Evolutionary conservation across 805 yeast species (phyloP), one percentile per base, ranked within the genome.

Genomic region (Schwanniomyces sp.): DNA sequence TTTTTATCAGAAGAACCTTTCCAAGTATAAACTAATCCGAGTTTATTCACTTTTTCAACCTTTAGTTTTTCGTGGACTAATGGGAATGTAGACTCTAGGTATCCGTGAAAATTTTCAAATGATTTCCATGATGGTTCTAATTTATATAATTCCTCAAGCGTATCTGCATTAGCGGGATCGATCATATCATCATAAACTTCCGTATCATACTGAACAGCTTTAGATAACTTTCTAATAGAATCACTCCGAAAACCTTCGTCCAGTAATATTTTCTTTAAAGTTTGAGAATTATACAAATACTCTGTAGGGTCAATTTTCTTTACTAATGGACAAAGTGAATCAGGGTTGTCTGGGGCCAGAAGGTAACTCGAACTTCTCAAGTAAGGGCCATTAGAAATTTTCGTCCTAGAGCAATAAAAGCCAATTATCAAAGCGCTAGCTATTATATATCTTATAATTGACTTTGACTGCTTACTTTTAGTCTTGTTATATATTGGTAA

Each of bases 11-110:
- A 48, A 3, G 60, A 43, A 8, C 76, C 76, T 45, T 70, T 47
- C 75, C 74, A 71, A 24, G 73, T 64, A 47, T 58, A 66, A 9
- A 72, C 66, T 32, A 72, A 57, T n/a, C 65, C 69, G 43, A 66
- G 62, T 38, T 70, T 66, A 50, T 70, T 70, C 43, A 71, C 60
- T 44, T 59, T 66, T 29, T 59, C 67, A 8, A 68, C 59, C 47
- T 65, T 64, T 50, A 70, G 58, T 41, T 62, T 59, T 41, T 62
- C 56, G 49, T 67, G 64, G 8, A 67, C 64, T 32, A 59, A 57
- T 1, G 76, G 76, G 41, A 61, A 72, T 1, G 69, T 52, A 21
- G 62, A 45, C 34, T 58, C 62, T 46, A 72, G 58, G 52, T 62
- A 69, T 11, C 47, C 39, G 53, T 67, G 74, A 34, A 71, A 61